Evolutionary conservation across 1,284 basidiomycete species (phyloP).

Genomic region (Paramarasmius palmivorus): DNA sequence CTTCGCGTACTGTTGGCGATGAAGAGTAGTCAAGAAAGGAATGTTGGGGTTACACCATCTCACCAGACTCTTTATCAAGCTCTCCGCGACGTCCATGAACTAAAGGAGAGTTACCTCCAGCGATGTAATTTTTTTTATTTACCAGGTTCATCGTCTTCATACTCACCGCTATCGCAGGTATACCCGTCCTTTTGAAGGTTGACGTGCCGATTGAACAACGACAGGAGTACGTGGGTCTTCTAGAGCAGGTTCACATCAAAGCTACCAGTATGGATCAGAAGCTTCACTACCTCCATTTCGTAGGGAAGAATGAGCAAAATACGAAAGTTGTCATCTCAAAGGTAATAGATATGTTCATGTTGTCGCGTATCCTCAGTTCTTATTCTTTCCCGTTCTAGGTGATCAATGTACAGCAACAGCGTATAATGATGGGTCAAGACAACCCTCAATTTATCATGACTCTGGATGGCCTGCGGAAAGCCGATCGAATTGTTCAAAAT

Average conservation of each 20-base stretch:
- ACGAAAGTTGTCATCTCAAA: constrained; percentile 52
- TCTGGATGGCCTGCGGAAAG: constrained; percentile 39
- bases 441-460: constrained; percentile 53
- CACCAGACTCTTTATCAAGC: background rate
- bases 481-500: background rate
- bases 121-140: constrained; percentile 26
- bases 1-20: constrained; percentile 27
- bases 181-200: constrained; percentile 28
- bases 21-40: background rate
- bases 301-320: constrained; percentile 44
- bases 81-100: constrained; percentile 12
- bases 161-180: constrained; percentile 22
- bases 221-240: constrained; percentile 45
- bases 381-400: constrained; percentile 37
- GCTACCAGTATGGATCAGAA: constrained; percentile 48
- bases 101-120: constrained; percentile 15
- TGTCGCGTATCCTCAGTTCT: constrained; percentile 8
- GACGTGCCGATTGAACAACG: constrained; percentile 54
- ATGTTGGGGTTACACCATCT: background rate
- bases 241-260: constrained; percentile 48
- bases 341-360: constrained; percentile 43
- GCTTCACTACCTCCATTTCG: constrained; percentile 45
- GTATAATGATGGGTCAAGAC: constrained; percentile 39
- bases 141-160: constrained; percentile 14
- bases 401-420: constrained; percentile 51